Percentiles rank a stretch among this genome's conserved stretches.
These are phyloP conservation scores for Pichia sp. DNA, from an alignment of 1,139 yeast species.

Conservation along the genomic window DNA sequence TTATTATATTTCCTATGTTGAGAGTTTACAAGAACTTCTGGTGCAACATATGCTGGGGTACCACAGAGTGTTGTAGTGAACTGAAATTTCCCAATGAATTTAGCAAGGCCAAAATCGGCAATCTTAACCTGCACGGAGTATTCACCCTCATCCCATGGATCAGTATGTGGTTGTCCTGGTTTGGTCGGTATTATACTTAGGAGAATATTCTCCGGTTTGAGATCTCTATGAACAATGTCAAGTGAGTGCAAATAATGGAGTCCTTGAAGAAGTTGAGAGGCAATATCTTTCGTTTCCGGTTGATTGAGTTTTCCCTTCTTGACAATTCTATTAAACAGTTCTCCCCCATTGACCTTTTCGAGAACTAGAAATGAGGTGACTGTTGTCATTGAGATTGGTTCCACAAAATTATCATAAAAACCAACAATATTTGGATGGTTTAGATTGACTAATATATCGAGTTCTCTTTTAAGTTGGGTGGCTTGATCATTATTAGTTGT, in stretches of 20 bases:
- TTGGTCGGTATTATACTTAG: constrained; percentile 45
- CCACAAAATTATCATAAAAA: constrained; percentile 59
- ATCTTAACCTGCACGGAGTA: constrained; percentile 60
- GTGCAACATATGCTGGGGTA: constrained; percentile 81
- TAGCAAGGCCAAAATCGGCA: constrained; percentile 78
- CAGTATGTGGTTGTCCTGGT: constrained; percentile 37
- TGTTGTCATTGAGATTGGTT: constrained; percentile 50
- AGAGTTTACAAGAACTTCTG: constrained; percentile 50
- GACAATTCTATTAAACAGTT: constrained; percentile 62
- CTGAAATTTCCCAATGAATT: constrained; percentile 68
- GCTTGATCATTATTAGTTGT: constrained; percentile 34
- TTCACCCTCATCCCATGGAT: constrained; percentile 71
- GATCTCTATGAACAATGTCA: constrained; percentile 68
- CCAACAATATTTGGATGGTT: constrained; percentile 67
- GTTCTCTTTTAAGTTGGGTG: constrained; percentile 51
- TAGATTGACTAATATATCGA: constrained; percentile 56
- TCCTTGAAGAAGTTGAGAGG: constrained; percentile 57
- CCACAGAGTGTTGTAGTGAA: constrained; percentile 77
- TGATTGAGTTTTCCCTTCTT: constrained; percentile 53
- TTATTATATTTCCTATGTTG: constrained; percentile 54
- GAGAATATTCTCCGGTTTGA: constrained; percentile 71
- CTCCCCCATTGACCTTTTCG: constrained; percentile 71
- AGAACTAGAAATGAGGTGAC: constrained; percentile 60
- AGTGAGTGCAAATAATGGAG: constrained; percentile 53
- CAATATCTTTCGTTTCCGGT: constrained; percentile 55